These are phyloP conservation scores for Cadophora sp. DNA, from an alignment of 2,329 filamentous ascomycete species.

Conservation along the genomic window DNA sequence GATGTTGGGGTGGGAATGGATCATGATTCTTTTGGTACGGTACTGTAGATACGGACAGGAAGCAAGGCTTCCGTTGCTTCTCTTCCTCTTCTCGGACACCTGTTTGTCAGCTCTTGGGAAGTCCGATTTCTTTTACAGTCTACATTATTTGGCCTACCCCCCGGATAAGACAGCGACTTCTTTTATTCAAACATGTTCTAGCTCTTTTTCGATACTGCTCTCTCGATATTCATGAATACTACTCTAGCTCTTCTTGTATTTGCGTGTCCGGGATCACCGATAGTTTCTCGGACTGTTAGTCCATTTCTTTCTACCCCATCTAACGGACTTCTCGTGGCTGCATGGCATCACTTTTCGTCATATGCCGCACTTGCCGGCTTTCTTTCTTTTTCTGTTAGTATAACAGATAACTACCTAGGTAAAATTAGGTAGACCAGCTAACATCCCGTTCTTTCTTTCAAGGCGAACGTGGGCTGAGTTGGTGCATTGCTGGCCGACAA, in stretches of 20 bases:
- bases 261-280: constrained; percentile 13
- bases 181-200: too few species aligned
- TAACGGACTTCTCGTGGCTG: constrained; percentile 7
- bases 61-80: constrained; percentile 8
- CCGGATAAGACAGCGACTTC: too few species aligned
- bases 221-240: neutral
- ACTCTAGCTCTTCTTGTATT: neutral
- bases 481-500: constrained; percentile 14
- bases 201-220: too few species aligned
- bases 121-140: too few species aligned
- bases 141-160: too few species aligned
- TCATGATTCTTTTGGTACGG: neutral
- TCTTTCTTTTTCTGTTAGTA: constrained; percentile 10
- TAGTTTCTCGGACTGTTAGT: neutral
- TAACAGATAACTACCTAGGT: neutral
- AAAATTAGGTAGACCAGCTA: neutral
- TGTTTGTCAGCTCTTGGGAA: too few species aligned
- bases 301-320: constrained; percentile 3
- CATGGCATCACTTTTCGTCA: constrained; percentile 12
- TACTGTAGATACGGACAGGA: neutral
- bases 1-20: neutral
- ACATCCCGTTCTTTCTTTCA: constrained; percentile 8
- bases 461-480: constrained; percentile 20
- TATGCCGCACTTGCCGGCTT: constrained; percentile 20
- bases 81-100: constrained; percentile 4